These are phyloP conservation scores for Chrysosporium keratinophilum DNA, from an alignment of 2,329 filamentous ascomycete genomes.

Conservation along the genomic window DNA sequence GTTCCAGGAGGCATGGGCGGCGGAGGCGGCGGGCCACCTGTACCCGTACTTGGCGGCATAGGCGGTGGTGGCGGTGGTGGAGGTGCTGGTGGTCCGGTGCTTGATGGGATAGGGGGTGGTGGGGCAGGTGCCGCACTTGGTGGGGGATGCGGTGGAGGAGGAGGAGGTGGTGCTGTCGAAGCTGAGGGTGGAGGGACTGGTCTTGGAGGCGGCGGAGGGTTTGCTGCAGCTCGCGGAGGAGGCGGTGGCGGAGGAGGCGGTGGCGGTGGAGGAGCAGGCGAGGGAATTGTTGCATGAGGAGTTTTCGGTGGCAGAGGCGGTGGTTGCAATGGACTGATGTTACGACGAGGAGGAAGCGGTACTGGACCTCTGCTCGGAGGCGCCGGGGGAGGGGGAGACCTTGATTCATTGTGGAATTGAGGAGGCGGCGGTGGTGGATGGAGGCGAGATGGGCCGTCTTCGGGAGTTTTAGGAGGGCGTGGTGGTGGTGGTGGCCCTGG, in stretches of 20 bases:
- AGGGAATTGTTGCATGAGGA: slow-evolving; percentile 33
- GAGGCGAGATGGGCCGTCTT: slow-evolving; percentile 56
- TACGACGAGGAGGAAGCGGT: slow-evolving; percentile 57
- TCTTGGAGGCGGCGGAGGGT: slow-evolving; percentile 22
- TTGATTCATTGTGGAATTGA: slow-evolving; percentile 44
- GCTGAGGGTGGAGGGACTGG: slow-evolving; percentile 23
- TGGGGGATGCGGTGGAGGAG: slow-evolving; percentile 30
- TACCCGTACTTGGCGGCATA: slow-evolving; percentile 29
- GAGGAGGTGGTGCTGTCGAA: slow-evolving; percentile 31
- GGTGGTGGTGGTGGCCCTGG: slow-evolving; percentile 54
- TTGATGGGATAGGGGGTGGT: slow-evolving; percentile 26
- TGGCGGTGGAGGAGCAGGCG: slow-evolving; percentile 44
- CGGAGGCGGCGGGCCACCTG: slow-evolving; percentile 28
- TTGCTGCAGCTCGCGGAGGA: slow-evolving; percentile 20
- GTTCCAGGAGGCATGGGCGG: slow-evolving; percentile 22
- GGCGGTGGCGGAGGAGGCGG: slow-evolving; percentile 35
- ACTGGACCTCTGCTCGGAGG: slow-evolving; percentile 61
- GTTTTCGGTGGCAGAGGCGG: slow-evolving; percentile 41
- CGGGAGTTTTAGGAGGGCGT: slow-evolving; percentile 54
- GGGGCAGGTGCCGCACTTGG: slow-evolving; percentile 30
- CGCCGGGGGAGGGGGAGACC: slow-evolving; percentile 56
- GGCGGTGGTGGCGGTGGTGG: slow-evolving; percentile 34
- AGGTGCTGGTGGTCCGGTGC: slow-evolving; percentile 25
- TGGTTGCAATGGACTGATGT: slow-evolving; percentile 37
- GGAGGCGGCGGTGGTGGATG: slow-evolving; percentile 77